Conservation (phyloP, 192 early-diverging fungal species). For the Umbelopsis sp. region DNA sequence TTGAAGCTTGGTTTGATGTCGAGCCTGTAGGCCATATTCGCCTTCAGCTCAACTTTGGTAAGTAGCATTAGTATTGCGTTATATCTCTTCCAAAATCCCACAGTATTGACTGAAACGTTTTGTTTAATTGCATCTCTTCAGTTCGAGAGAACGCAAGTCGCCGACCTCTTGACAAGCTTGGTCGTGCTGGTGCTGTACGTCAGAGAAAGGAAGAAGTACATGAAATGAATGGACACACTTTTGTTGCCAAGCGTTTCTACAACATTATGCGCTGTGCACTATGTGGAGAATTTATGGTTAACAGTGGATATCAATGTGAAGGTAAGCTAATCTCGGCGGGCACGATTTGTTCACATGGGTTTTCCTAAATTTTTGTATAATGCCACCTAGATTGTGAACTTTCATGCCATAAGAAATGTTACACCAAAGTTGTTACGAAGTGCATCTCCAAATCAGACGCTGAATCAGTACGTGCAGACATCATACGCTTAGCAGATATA, state of each 20-base stretch:
- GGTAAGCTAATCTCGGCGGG: conserved; percentile 40
- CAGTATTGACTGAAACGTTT: background rate
- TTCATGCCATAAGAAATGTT: conserved; percentile 92
- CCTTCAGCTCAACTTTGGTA: conserved; percentile 85
- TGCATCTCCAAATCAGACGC: conserved; percentile 75
- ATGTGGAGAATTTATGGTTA: conserved; percentile 91
- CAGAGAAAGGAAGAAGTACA: conserved; percentile 79
- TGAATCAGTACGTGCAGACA: conserved; percentile 42
- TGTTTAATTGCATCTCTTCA: conserved; percentile 1
- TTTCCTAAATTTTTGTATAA: background rate
- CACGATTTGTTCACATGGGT: background rate
- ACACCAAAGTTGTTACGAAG: conserved; percentile 77
- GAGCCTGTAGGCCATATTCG: conserved; percentile 91
- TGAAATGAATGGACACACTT: conserved; percentile 92
- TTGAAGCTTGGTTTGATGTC: conserved; percentile 83
- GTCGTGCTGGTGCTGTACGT: conserved; percentile 76
- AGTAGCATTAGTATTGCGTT: background rate
- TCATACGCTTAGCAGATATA: background rate
- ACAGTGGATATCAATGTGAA: conserved; percentile 90
- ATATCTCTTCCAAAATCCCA: background rate
- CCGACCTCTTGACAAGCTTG: conserved; percentile 58
- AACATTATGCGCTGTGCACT: conserved; percentile 97
- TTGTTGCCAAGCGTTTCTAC: conserved; percentile 85
- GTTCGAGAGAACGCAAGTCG: conserved; percentile 40
- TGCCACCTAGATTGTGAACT: conserved; percentile 79